Evolutionary conservation across 2,329 filamentous ascomycete genomes (phyloP).

Genomic region (Ascocoryne sarcoides): DNA sequence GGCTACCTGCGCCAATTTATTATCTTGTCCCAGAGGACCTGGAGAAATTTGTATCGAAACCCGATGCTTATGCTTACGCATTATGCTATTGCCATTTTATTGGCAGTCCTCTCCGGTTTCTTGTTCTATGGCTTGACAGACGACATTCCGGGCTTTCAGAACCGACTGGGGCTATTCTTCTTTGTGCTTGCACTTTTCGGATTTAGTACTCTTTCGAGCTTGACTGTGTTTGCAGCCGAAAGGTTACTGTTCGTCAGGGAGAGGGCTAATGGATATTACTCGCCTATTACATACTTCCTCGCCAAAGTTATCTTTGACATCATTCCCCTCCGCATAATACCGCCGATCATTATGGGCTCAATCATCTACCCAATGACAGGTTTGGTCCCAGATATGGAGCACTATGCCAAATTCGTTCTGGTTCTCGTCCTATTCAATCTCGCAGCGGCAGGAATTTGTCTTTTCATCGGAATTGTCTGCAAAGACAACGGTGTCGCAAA

Average conservation of each 20-base stretch:
- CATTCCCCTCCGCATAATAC: conserved; percentile 84
- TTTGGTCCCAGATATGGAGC: conserved; percentile 67
- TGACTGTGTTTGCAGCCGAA: conserved; percentile 89
- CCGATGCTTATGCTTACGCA: conserved; percentile 98
- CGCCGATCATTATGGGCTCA: conserved; percentile 87
- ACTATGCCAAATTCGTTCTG: conserved; percentile 87
- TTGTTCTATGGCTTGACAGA: conserved; percentile 95
- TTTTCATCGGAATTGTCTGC: conserved; percentile 95
- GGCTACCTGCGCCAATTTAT: conserved; percentile 74
- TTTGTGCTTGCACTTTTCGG: conserved; percentile 93
- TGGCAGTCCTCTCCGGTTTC: conserved; percentile 89
- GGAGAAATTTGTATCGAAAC: conserved; percentile 95
- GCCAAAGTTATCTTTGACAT: conserved; percentile 99
- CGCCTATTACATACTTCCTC: conserved; percentile 85
- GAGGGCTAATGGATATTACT: conserved; percentile 93
- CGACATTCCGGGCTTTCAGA: conserved; percentile 96
- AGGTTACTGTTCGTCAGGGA: conserved; percentile 86
- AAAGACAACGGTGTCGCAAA: conserved; percentile 87
- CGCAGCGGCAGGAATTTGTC: conserved; percentile 82
- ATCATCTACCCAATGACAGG: conserved; percentile 99
- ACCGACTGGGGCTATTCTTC: conserved; percentile 93
- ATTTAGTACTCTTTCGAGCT: conserved; percentile 88
- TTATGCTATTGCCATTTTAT: conserved; percentile 90
- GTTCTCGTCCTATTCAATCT: conserved; percentile 94
- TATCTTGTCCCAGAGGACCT: conserved; percentile 84